A percentile compares a stretch with the other conserved stretches of the same genome.
These are phyloP conservation scores for Dendrostoma leiphaemia DNA, from an alignment of 2,329 filamentous ascomycete genomes.

Conservation along the genomic window DNA sequence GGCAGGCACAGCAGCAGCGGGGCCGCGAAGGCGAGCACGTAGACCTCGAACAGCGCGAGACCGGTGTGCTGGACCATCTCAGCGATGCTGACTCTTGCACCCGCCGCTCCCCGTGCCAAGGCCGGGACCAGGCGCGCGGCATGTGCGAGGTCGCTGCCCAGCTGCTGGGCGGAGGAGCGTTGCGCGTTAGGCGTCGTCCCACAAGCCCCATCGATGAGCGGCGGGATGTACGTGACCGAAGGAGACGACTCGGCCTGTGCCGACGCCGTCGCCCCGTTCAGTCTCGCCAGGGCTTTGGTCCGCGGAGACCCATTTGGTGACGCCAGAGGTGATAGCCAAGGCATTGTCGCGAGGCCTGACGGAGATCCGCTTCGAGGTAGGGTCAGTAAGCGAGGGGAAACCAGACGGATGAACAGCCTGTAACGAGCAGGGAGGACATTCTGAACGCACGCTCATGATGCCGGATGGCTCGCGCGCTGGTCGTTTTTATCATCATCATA, in stretches of 20 bases:
- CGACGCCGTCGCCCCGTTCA: neutral
- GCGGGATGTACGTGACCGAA: slow-evolving; percentile 32
- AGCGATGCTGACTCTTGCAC: slow-evolving; percentile 21
- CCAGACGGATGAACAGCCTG: no score
- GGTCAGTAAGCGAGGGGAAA: no score
- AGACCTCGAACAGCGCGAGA: slow-evolving; percentile 26
- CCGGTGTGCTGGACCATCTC: slow-evolving; percentile 25
- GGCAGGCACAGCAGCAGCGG: slow-evolving; percentile 30
- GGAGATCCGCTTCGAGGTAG: neutral
- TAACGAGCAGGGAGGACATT: neutral
- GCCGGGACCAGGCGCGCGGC: slow-evolving; percentile 23
- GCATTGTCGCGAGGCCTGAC: slow-evolving; percentile 1
- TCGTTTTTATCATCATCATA: neutral
- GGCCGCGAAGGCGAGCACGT: slow-evolving; percentile 24
- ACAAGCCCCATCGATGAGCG: slow-evolving; percentile 33
- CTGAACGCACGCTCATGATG: no score
- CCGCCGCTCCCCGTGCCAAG: slow-evolving; percentile 20
- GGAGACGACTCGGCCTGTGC: neutral
- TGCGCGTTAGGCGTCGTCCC: slow-evolving; percentile 30
- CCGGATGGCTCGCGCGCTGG: no score
- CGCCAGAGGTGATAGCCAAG: slow-evolving; percentile 12
- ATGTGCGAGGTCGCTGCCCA: slow-evolving; percentile 23
- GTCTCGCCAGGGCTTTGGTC: neutral
- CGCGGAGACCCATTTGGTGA: slow-evolving; percentile 8
- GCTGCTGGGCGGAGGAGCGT: slow-evolving; percentile 21